phyloP scores from a whole-genome alignment of 805 yeast genomes.

The Wickerhamiella kurtzmanii region DNA sequence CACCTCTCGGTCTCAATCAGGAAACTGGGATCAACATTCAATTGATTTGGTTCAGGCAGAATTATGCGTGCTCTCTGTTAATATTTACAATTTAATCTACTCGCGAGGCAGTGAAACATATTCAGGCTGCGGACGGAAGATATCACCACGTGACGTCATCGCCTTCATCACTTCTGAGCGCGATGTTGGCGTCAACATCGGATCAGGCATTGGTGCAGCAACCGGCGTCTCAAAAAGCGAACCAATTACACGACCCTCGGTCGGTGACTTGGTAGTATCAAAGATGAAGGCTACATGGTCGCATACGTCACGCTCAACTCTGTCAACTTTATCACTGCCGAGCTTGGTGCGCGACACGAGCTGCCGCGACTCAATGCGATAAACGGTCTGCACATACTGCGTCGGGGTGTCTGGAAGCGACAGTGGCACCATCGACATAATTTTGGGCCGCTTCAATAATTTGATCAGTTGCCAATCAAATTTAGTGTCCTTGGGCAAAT shows the following conservation, averaged over 20 bases:
- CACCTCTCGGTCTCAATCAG: background rate
- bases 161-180: conserved; percentile 22
- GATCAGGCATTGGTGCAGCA: conserved; percentile 24
- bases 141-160: conserved; percentile 28
- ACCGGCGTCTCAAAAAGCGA: conserved; percentile 46
- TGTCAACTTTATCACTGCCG: conserved; percentile 33
- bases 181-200: conserved; percentile 17
- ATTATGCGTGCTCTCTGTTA: too few species aligned
- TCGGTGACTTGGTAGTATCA: conserved; percentile 40
- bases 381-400: conserved; percentile 45
- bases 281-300: conserved; percentile 52
- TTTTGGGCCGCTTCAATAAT: conserved; percentile 57
- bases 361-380: conserved; percentile 51
- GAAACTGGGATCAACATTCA: too few species aligned
- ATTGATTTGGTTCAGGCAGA: too few species aligned
- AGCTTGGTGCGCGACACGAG: conserved; percentile 37
- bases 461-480: conserved; percentile 68
- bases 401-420: conserved; percentile 44
- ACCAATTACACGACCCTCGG: conserved; percentile 48
- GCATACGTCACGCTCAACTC: conserved; percentile 38
- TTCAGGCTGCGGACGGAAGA: conserved; percentile 25
- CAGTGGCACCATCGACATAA: conserved; percentile 55
- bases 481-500: conserved; percentile 44
- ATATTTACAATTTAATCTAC: background rate
- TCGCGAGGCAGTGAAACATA: conserved; percentile 11